phyloP scores from a whole-genome alignment of 192 early-diverging fungal species.

The Coemansia guatemalensis region DNA sequence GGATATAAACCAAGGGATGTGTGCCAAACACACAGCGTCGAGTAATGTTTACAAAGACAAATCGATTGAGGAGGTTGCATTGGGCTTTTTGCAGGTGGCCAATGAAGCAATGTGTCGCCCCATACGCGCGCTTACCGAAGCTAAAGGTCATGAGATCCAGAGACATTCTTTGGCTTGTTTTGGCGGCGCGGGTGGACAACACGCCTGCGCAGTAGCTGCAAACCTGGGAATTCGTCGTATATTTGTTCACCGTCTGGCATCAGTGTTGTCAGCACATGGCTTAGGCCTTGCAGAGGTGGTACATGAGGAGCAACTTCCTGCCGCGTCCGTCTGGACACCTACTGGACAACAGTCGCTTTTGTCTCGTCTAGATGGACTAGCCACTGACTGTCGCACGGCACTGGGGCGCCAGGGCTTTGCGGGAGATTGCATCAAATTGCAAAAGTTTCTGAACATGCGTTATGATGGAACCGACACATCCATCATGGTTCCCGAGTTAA shows the following conservation, averaged over 20 bases:
- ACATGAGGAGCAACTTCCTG: constrained; percentile 86
- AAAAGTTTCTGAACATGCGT: constrained; percentile 84
- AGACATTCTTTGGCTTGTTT: constrained; percentile 88
- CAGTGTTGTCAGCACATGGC: constrained; percentile 94
- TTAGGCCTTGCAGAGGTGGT: constrained; percentile 88
- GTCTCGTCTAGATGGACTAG: constrained; percentile 57
- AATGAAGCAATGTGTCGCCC: constrained; percentile 97
- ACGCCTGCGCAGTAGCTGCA: constrained; percentile 91
- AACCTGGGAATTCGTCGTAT: constrained; percentile 83
- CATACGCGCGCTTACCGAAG: constrained; percentile 89
- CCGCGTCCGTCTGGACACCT: constrained; percentile 54
- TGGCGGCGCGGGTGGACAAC: constrained; percentile 95
- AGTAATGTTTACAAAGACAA: constrained; percentile 45
- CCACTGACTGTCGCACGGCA: constrained; percentile 45
- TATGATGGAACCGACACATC: constrained; percentile 93
- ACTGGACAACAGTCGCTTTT: constrained; percentile 47
- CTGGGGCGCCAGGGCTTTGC: constrained; percentile 74
- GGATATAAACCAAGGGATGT: constrained; percentile 61
- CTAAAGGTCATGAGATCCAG: constrained; percentile 83
- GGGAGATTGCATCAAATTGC: constrained; percentile 51
- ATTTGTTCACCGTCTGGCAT: constrained; percentile 83
- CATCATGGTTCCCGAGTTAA: constrained; percentile 82
- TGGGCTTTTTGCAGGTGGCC: constrained; percentile 93
- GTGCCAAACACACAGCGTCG: constrained; percentile 29
- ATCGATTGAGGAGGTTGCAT: constrained; percentile 83